Evolutionary conservation across 2,329 filamentous ascomycete species (phyloP).

Genomic region (Chrysoporthe cubensis): DNA sequence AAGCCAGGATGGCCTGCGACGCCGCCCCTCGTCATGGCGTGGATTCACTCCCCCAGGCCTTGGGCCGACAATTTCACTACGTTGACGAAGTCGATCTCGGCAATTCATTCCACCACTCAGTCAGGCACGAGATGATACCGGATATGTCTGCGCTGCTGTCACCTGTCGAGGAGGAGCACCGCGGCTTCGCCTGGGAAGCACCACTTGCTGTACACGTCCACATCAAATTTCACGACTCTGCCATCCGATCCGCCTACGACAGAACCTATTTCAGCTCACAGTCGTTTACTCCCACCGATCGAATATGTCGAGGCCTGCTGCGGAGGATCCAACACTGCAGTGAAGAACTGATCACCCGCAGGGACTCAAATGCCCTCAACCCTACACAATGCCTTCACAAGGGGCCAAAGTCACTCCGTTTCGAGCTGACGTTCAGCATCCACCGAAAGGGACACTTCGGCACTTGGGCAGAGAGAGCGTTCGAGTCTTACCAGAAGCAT

Average conservation of each 20-base stretch:
- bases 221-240: slow-evolving; percentile 50
- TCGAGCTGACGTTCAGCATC: slow-evolving; percentile 53
- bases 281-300: slow-evolving; percentile 47
- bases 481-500: slow-evolving; percentile 55
- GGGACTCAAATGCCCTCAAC: slow-evolving; percentile 52
- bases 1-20: slow-evolving; percentile 24
- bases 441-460: slow-evolving; percentile 42
- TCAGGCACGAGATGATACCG: slow-evolving; percentile 9
- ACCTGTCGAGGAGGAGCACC: slow-evolving; percentile 22
- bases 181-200: slow-evolving; percentile 1
- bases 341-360: slow-evolving; percentile 57
- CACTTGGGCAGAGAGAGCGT: slow-evolving; percentile 49
- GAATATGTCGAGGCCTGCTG: slow-evolving; percentile 54
- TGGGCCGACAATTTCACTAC: slow-evolving; percentile 10
- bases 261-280: slow-evolving; percentile 53
- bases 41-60: slow-evolving; percentile 17
- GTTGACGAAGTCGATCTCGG: slow-evolving; percentile 19
- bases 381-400: slow-evolving; percentile 32
- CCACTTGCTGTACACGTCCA: slow-evolving; percentile 44
- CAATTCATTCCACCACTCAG: slow-evolving; percentile 11
- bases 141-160: slow-evolving; percentile 17
- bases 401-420: slow-evolving; percentile 48
- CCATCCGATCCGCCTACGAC: slow-evolving; percentile 46
- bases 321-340: slow-evolving; percentile 56
- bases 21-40: slow-evolving; percentile 13